These are phyloP conservation scores for Graphilbum ipis-grandicollis DNA, from an alignment of 2,329 filamentous ascomycete species.

Conservation along the genomic window DNA sequence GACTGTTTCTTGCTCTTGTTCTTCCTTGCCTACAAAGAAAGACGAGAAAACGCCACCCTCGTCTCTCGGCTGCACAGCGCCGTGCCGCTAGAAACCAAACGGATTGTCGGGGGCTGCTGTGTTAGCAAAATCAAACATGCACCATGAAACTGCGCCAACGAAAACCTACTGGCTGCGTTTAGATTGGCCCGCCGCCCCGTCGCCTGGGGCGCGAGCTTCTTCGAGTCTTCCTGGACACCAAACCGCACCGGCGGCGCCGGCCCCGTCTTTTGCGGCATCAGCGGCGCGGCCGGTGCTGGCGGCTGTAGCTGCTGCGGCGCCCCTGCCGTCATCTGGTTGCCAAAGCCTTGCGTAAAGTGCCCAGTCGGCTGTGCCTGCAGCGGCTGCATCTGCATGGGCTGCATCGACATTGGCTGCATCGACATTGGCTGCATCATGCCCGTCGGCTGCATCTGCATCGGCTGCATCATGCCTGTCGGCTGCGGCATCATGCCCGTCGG, in stretches of 20 bases:
- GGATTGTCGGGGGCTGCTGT: slow-evolving; percentile 14
- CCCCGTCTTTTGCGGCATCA: slow-evolving; percentile 65
- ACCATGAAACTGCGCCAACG: background rate
- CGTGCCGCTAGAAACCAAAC: slow-evolving; percentile 13
- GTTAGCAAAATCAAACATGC: slow-evolving; percentile 5
- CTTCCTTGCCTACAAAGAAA: too few species aligned
- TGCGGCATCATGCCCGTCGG: slow-evolving; percentile 12
- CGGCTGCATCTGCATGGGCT: slow-evolving; percentile 59
- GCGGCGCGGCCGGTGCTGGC: slow-evolving; percentile 40
- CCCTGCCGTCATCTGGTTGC: slow-evolving; percentile 19
- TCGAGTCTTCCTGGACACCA: slow-evolving; percentile 54
- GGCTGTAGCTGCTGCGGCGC: slow-evolving; percentile 36
- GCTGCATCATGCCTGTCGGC: slow-evolving; percentile 25
- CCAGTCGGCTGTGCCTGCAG: too few species aligned
- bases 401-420: too few species aligned
- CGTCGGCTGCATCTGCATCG: slow-evolving; percentile 36
- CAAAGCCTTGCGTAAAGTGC: slow-evolving; percentile 31
- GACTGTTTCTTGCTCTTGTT: too few species aligned
- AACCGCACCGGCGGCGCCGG: slow-evolving; percentile 81
- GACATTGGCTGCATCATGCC: slow-evolving; percentile 39
- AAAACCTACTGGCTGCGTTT: slow-evolving; percentile 83
- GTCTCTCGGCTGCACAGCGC: too few species aligned
- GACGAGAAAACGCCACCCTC: too few species aligned
- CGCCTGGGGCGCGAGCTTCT: slow-evolving; percentile 68
- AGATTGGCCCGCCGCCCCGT: slow-evolving; percentile 85